phyloP scores from a whole-genome alignment of 179 eudicot species.

The Heliamphora pulchella region DNA sequence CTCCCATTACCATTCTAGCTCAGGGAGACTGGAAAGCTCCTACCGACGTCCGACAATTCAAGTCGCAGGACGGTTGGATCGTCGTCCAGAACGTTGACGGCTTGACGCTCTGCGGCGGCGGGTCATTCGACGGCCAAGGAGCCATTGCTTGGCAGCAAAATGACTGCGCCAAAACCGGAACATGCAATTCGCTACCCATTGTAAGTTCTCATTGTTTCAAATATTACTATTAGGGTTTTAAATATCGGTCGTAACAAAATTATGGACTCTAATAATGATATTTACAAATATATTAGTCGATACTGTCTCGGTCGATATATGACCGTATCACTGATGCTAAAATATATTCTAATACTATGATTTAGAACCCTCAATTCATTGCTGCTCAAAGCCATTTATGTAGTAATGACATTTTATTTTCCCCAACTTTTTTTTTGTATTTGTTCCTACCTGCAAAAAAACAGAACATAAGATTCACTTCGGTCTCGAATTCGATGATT shows the following conservation, averaged over 20 bases:
- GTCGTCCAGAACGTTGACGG: conserved; percentile 16
- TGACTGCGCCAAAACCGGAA: conserved; percentile 22
- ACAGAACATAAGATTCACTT: conserved; percentile 18
- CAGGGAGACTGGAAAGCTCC: conserved; percentile 27
- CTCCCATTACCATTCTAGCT: neutral
- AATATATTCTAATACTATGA: too few species aligned
- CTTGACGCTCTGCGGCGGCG: conserved; percentile 30
- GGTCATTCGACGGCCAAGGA: conserved; percentile 44
- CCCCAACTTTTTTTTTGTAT: neutral
- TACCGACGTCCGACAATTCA: neutral
- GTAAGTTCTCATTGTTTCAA: conserved; percentile 19
- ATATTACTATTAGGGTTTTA: neutral
- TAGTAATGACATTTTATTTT: too few species aligned
- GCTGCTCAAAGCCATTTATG: too few species aligned
- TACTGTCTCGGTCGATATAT: too few species aligned
- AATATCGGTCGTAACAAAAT: too few species aligned
- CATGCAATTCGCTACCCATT: conserved; percentile 27
- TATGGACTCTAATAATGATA: too few species aligned
- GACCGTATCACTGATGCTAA: too few species aligned
- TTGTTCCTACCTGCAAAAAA: neutral
- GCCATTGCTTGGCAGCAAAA: conserved; percentile 32
- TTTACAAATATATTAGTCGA: too few species aligned
- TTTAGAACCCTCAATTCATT: too few species aligned
- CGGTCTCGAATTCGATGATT: neutral
- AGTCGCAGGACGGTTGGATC: conserved; percentile 22